These are phyloP conservation scores for Pyrus pyrifolia DNA, from an alignment of 306 rosid species.

Conservation along the genomic window DNA sequence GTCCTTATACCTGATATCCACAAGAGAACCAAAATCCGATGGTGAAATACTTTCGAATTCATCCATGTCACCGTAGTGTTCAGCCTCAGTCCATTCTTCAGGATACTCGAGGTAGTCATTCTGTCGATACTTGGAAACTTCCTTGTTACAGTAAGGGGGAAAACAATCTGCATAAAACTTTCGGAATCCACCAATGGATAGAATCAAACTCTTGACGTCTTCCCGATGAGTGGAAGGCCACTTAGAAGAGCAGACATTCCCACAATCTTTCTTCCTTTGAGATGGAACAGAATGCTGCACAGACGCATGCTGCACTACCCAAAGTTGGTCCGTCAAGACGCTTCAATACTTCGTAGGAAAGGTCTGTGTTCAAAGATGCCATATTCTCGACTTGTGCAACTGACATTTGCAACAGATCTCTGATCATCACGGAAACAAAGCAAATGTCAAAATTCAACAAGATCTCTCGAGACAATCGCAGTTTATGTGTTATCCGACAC, in stretches of 20 bases:
- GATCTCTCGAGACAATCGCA: not conserved
- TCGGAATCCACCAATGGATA: conserved; percentile 75
- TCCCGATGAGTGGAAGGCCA: conserved; percentile 89
- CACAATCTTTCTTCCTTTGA: conserved; percentile 82
- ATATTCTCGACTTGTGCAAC: conserved; percentile 48
- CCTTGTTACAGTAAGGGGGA: conserved; percentile 70
- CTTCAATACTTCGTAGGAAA: conserved; percentile 70
- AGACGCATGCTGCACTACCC: conserved; percentile 73
- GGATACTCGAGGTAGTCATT: conserved; percentile 50
- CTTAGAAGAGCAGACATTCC: conserved; percentile 78
- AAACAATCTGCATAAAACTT: conserved; percentile 86
- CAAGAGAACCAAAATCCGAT: conserved; percentile 74
- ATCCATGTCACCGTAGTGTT: conserved; percentile 64
- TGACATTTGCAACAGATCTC: conserved; percentile 27
- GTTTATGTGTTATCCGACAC: not conserved
- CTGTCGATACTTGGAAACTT: conserved; percentile 47
- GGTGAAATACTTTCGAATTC: conserved; percentile 52
- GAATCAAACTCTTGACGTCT: conserved; percentile 66
- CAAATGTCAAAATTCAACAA: not conserved
- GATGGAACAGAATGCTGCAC: conserved; percentile 67
- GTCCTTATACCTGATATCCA: conserved; percentile 67
- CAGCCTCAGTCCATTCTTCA: conserved; percentile 87
- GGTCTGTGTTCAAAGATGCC: conserved; percentile 60
- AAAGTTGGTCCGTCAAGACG: conserved; percentile 81
- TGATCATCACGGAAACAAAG: conserved; percentile 27